These are phyloP conservation scores for Trypanosoma boissoni DNA, from an alignment of 208 protist genomes.

Conservation along the genomic window DNA sequence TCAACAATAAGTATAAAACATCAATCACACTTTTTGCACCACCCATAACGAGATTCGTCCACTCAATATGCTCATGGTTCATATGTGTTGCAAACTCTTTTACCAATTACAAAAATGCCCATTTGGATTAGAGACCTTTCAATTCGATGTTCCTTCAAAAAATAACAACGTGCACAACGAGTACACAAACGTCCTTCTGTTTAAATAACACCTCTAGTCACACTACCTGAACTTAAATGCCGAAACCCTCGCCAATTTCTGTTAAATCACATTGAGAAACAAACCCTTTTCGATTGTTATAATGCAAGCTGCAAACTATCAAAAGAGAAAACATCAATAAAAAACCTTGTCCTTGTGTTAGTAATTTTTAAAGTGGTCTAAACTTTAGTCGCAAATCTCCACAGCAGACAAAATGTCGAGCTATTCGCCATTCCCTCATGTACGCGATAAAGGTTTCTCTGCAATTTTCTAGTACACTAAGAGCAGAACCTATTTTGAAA, in stretches of 20 bases:
- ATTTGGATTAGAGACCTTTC: background rate
- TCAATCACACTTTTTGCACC: conserved; percentile 36
- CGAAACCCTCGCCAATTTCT: conserved; percentile 23
- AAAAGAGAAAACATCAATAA: conserved; percentile 7
- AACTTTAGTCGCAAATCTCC: conserved; percentile 1
- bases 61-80: conserved; percentile 15
- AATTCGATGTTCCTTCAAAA: conserved; percentile 14
- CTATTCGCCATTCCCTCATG: conserved; percentile 2
- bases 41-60: conserved; percentile 38
- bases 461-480: background rate
- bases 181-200: conserved; percentile 17
- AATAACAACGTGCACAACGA: conserved; percentile 14
- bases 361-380: background rate
- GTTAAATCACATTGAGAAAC: conserved; percentile 22
- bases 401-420: conserved; percentile 21
- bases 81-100: conserved; percentile 11
- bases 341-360: background rate
- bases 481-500: conserved; percentile 16
- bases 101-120: conserved; percentile 4
- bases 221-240: conserved; percentile 13
- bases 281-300: conserved; percentile 24
- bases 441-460: conserved; percentile 6
- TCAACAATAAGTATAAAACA: conserved; percentile 27
- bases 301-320: conserved; percentile 16
- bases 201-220: conserved; percentile 1